Evolutionary conservation across 306 rosid genomes (phyloP).

Genomic region (Heteromeles arbutifolia): DNA sequence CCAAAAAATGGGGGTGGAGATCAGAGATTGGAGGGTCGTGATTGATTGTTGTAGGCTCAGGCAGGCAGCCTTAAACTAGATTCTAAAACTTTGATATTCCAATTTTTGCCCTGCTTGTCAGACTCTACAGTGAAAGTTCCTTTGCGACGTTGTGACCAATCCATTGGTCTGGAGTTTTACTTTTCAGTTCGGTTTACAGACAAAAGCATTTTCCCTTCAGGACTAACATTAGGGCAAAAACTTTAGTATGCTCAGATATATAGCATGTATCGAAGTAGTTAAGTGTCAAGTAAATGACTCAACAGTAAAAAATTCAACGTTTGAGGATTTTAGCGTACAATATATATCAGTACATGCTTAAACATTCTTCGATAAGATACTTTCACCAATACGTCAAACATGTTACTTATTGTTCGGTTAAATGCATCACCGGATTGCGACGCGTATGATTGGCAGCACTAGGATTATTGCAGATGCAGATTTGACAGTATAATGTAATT

Average conservation of each 20-base stretch:
- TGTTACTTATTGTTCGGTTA: no score
- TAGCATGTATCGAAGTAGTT: no score
- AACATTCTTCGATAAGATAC: no score
- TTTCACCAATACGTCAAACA: no score
- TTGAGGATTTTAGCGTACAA: no score
- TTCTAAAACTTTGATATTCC: conserved; percentile 7
- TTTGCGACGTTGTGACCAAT: background rate
- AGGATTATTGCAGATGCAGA: no score
- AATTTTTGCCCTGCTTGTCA: background rate
- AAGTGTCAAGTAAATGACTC: no score
- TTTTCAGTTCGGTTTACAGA: background rate
- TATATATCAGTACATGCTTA: no score
- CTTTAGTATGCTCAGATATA: background rate
- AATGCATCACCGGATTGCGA: no score
- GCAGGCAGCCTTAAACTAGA: background rate
- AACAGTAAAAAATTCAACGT: background rate
- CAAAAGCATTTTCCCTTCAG: background rate
- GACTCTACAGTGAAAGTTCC: background rate
- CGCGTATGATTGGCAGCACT: no score
- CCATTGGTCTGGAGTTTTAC: background rate
- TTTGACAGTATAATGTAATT: no score
- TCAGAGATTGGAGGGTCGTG: background rate
- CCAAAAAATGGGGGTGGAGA: background rate
- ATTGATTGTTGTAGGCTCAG: background rate
- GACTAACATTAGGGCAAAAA: background rate